A percentile compares a stretch with the other conserved stretches of the same genome.
Evolutionary conservation across 805 yeast species (phyloP).

Genomic region (Vanderwaltozyma yarrowii): DNA sequence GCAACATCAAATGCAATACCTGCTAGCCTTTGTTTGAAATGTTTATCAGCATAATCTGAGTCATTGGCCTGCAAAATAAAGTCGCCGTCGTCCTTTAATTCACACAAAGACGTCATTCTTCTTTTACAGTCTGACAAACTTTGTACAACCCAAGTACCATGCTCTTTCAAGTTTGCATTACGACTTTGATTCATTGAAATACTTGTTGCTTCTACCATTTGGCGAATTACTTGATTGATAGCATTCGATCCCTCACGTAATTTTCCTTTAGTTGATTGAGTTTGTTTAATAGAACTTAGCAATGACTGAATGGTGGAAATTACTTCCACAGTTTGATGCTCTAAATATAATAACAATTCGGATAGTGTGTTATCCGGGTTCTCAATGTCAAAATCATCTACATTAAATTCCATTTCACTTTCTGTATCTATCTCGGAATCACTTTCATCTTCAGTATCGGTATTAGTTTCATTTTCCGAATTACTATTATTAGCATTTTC

Average conservation of each 20-base stretch:
- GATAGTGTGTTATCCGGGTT: slow-evolving; percentile 85
- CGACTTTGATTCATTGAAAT: slow-evolving; percentile 83
- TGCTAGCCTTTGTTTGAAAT: slow-evolving; percentile 86
- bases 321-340: slow-evolving; percentile 88
- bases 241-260: slow-evolving; percentile 63
- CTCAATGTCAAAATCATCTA: slow-evolving; percentile 68
- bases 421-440: not conserved
- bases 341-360: slow-evolving; percentile 74
- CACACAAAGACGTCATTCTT: slow-evolving; percentile 68
- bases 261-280: slow-evolving; percentile 66
- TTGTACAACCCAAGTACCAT: slow-evolving; percentile 84
- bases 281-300: slow-evolving; percentile 63
- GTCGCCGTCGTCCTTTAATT: slow-evolving; percentile 25
- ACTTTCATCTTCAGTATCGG: not conserved
- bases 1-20: slow-evolving; percentile 96
- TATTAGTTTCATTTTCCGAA: not conserved
- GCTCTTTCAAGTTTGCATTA: slow-evolving; percentile 75
- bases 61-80: slow-evolving; percentile 32
- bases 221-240: slow-evolving; percentile 66
- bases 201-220: slow-evolving; percentile 85
- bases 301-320: slow-evolving; percentile 81
- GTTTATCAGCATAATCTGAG: slow-evolving; percentile 69
- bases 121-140: slow-evolving; percentile 75
- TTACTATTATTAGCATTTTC: not conserved
- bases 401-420: slow-evolving; percentile 39